Percentiles rank a stretch among this genome's conserved stretches.
phyloP scores from a whole-genome alignment of 768 basidiomycete genomes.

The Chlorophyllum brunneum region DNA sequence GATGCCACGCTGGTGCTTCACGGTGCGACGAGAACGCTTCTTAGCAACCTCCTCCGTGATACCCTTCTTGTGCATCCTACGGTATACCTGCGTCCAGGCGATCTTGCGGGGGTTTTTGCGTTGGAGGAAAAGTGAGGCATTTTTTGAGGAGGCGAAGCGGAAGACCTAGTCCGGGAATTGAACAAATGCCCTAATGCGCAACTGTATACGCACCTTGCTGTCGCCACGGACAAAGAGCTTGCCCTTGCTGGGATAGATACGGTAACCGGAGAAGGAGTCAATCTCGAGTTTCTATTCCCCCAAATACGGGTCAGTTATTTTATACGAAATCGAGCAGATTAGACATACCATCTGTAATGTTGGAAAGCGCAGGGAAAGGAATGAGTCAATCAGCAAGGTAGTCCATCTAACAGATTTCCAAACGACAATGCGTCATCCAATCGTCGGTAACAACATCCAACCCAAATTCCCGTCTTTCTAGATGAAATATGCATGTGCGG shows the following conservation, averaged over 20 bases:
- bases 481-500: conserved; percentile 9
- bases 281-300: conserved; percentile 89
- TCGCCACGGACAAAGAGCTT: conserved; percentile 93
- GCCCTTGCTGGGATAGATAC: conserved; percentile 98
- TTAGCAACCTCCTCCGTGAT: conserved; percentile 98
- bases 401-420: conserved; percentile 1
- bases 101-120: conserved; percentile 99
- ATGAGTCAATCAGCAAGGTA: conserved; percentile 14
- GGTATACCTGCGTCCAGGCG: conserved; percentile 92
- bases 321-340: background rate
- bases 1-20: conserved; percentile 98
- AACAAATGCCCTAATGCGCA: no score
- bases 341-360: conserved; percentile 39
- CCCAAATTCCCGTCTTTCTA: conserved; percentile 20
- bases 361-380: conserved; percentile 12
- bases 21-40: conserved; percentile 95
- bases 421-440: conserved; percentile 31
- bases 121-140: conserved; percentile 94
- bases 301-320: conserved; percentile 15
- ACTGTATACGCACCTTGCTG: conserved; percentile 69
- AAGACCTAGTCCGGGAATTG: conserved; percentile 58
- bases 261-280: conserved; percentile 96
- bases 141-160: conserved; percentile 93
- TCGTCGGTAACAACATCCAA: conserved; percentile 35
- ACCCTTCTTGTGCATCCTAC: conserved; percentile 99